Conservation (phyloP, 2,329 filamentous ascomycete genomes). For the Coniella lustricola region DNA sequence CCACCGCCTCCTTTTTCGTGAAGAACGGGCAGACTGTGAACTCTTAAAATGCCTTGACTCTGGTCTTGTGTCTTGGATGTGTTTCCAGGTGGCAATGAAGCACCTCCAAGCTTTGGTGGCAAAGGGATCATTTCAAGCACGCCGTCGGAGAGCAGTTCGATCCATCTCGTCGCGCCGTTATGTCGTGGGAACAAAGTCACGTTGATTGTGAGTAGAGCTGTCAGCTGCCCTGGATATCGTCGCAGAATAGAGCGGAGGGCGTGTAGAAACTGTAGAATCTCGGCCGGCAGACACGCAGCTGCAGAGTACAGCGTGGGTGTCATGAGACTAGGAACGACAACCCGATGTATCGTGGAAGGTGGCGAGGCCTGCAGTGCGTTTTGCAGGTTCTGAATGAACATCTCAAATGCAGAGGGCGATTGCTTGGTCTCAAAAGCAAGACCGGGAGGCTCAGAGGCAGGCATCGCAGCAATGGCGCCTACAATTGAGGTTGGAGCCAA, state of each 20-base stretch:
- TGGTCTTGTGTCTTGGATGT: slow-evolving; percentile 52
- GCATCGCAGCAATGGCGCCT: slow-evolving; percentile 44
- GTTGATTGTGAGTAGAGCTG: slow-evolving; percentile 69
- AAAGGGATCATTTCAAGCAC: slow-evolving; percentile 78
- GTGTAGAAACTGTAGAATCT: slow-evolving; percentile 76
- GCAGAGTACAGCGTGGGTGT: slow-evolving; percentile 79
- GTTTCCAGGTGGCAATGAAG: slow-evolving; percentile 4
- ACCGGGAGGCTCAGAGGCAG: slow-evolving; percentile 37
- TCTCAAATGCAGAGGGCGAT: slow-evolving; percentile 48
- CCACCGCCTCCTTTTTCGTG: slow-evolving; percentile 84
- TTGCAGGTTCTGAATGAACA: slow-evolving; percentile 55
- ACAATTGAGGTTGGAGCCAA: slow-evolving; percentile 43
- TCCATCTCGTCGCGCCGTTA: slow-evolving; percentile 73
- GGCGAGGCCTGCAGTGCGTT: slow-evolving; percentile 50
- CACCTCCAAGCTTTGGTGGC: slow-evolving; percentile 45
- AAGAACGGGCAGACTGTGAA: slow-evolving; percentile 76
- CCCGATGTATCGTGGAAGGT: slow-evolving; percentile 62
- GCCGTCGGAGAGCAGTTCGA: slow-evolving; percentile 77
- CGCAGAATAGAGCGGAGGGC: slow-evolving; percentile 68
- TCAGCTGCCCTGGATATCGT: slow-evolving; percentile 56
- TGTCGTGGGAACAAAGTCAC: slow-evolving; percentile 70
- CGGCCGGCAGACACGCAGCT: slow-evolving; percentile 59
- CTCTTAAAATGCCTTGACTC: slow-evolving; percentile 76
- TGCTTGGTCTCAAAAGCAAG: slow-evolving; percentile 19
- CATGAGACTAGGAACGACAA: slow-evolving; percentile 78